These are phyloP conservation scores for Closterium sp. DNA, from an alignment of 139 green algal genomes.

Conservation along the genomic window DNA sequence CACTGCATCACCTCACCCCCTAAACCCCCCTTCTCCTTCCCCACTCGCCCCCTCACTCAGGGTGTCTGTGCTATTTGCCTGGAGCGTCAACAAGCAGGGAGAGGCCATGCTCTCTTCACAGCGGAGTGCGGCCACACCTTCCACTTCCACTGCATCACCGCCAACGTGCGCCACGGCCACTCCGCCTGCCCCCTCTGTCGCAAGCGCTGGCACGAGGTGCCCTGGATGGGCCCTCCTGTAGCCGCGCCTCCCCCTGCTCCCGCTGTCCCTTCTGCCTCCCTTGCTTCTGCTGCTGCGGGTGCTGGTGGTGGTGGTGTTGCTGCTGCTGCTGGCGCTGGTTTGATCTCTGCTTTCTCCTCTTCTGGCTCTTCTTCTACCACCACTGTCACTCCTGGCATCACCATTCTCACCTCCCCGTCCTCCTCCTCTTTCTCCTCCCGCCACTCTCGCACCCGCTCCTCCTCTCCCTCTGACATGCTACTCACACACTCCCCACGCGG, in stretches of 20 bases:
- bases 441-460: not conserved
- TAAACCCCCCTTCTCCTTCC: not conserved
- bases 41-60: not conserved
- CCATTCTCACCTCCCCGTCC: not conserved
- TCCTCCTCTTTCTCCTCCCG: not conserved
- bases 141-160: conserved; percentile 47
- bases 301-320: not conserved
- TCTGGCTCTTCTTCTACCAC: not conserved
- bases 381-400: not conserved
- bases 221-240: conserved; percentile 21
- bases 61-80: conserved; percentile 22
- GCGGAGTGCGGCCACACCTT: conserved; percentile 45
- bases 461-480: not conserved
- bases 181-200: conserved; percentile 32
- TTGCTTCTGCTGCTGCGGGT: not conserved
- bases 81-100: conserved; percentile 11
- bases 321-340: not conserved
- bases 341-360: not conserved
- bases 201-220: conserved; percentile 19
- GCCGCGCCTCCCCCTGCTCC: not conserved
- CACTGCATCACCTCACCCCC: conserved; percentile 29
- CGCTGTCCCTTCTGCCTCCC: not conserved
- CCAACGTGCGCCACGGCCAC: conserved; percentile 42
- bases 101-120: conserved; percentile 31
- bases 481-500: not conserved